Evolutionary conservation across 257 asterid species (phyloP).

Genomic region (Rhazya stricta): DNA sequence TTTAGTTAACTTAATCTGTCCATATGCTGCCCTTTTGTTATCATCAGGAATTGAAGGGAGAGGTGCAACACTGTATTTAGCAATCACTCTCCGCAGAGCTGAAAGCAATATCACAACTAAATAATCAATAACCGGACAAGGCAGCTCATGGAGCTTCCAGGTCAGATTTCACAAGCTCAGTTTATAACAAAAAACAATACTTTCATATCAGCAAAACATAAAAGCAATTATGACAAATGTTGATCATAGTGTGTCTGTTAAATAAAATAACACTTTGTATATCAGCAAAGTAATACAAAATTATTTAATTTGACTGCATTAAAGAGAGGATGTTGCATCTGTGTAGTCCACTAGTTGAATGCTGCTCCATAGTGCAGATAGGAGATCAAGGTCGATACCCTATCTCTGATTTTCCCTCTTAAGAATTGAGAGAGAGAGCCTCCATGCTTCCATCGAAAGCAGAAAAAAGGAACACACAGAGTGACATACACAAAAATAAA

Average conservation of each 20-base stretch:
- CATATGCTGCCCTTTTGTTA: slow-evolving; percentile 62
- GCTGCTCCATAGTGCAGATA: neutral
- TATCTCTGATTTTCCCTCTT: neutral
- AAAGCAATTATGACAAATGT: neutral
- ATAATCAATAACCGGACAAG: slow-evolving; percentile 6
- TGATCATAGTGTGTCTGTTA: neutral
- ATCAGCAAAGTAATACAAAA: neutral
- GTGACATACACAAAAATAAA: neutral
- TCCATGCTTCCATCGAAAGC: neutral
- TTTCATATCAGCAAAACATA: neutral
- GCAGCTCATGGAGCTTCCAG: neutral
- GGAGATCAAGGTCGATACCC: neutral
- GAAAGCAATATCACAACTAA: slow-evolving; percentile 34
- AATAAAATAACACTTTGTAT: neutral
- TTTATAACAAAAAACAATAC: no score
- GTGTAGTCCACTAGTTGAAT: neutral
- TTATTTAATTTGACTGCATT: neutral
- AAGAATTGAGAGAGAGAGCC: neutral
- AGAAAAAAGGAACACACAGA: neutral
- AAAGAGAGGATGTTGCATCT: neutral
- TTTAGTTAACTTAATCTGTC: slow-evolving; percentile 52
- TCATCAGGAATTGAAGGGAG: slow-evolving; percentile 54
- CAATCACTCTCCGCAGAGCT: slow-evolving; percentile 78
- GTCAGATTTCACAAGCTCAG: neutral
- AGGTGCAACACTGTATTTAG: slow-evolving; percentile 47